phyloP scores from a whole-genome alignment of 352 stramenopile genomes.

The Globisporangium uncinulatum region DNA sequence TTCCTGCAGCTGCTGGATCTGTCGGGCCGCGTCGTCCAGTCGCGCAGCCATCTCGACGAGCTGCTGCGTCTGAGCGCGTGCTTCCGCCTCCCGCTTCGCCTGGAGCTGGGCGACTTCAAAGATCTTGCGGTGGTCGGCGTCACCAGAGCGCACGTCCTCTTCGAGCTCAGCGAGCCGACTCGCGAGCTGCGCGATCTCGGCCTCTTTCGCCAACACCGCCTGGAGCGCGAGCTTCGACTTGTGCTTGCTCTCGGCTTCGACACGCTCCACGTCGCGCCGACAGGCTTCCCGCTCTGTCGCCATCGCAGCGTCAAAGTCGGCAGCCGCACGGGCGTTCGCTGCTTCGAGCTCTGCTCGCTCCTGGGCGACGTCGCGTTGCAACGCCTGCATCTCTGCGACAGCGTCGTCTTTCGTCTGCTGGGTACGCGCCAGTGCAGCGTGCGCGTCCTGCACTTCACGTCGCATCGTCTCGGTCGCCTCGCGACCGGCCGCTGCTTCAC shows the following conservation, averaged over 20 bases:
- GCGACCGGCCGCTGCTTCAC: conserved; percentile 42
- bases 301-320: conserved; percentile 20
- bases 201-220: conserved; percentile 74
- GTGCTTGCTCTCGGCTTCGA: conserved; percentile 75
- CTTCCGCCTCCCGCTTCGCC: conserved; percentile 70
- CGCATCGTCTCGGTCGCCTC: conserved; percentile 40
- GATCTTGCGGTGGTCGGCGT: conserved; percentile 83
- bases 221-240: conserved; percentile 85
- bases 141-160: conserved; percentile 79
- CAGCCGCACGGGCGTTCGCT: conserved; percentile 6
- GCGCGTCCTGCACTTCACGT: conserved; percentile 45
- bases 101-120: conserved; percentile 84
- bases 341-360: conserved; percentile 6
- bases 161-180: conserved; percentile 62
- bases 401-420: conserved; percentile 49
- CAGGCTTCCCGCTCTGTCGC: conserved; percentile 40
- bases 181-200: conserved; percentile 52
- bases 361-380: conserved; percentile 46
- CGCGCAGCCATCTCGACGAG: conserved; percentile 47
- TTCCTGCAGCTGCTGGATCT: conserved; percentile 47
- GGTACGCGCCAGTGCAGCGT: conserved; percentile 42
- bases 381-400: conserved; percentile 26
- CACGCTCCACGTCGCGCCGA: conserved; percentile 47
- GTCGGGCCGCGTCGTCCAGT: conserved; percentile 32
- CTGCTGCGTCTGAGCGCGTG: conserved; percentile 42